Evolutionary conservation across 768 basidiomycete genomes (phyloP), one percentile per base, ranked within the genome.

Genomic region (Tulasnella sp.): DNA sequence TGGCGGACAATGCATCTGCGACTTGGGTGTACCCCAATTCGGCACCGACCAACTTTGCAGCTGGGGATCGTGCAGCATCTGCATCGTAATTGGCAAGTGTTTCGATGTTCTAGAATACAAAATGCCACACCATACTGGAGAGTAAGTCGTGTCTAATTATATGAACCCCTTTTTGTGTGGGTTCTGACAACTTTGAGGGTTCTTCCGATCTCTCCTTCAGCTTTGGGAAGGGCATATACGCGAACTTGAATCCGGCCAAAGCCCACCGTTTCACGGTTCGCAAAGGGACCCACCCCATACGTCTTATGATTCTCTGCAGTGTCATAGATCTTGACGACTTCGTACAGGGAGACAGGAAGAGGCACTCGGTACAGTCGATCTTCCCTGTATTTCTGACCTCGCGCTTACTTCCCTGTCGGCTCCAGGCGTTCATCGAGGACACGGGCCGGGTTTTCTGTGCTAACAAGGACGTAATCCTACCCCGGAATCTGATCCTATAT

Each of bases 1-100:
- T 31, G 77, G 77, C 6, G 77, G 77, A 37, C 77, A 78, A 41
- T 58, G 46, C 31, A 50, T 78, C 28, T 78, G 77, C 60, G 77
- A 78, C n/a, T 11, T 78, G 1, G 77, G 77, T 41, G 73, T 74
- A 28, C 73, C 28, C 1, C 73, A 42, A 20, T 31, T 34, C n/a
- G 77, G 58, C 58, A 4, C 50, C 18, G 54, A 46, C 7, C 40
- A 60, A 18, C 58, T 78, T 14, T 78, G 77, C 24, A 64, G 40
- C 37, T 78, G 77, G 77, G 46, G 46, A 31, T 50, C 48, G 20
- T 78, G 77, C 77, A 54, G 46, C 31, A 78, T 78, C 34, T 78
- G 77, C 60, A 60, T 60, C 37, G 77, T 78, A 20, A 41, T 78
- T 31, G 9, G 31, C 46, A 69, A 78, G 34, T 46, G 48, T 18